These are phyloP conservation scores for Ophiostoma piceae DNA, from an alignment of 2,329 filamentous ascomycete genomes.

Conservation along the genomic window DNA sequence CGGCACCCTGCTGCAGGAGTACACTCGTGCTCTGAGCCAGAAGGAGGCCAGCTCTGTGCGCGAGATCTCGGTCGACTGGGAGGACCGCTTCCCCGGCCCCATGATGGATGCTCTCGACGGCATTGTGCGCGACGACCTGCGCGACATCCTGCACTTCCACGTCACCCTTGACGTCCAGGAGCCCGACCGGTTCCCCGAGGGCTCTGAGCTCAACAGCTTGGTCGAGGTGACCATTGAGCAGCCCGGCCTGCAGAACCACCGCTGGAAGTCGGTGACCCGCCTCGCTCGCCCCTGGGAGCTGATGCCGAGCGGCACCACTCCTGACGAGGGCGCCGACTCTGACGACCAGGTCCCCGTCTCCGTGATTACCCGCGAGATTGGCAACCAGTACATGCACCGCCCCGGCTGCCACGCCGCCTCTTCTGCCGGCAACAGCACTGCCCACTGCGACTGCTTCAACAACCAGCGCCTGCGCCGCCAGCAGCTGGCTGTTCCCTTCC, in stretches of 20 bases:
- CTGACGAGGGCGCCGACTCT: slow-evolving; percentile 22
- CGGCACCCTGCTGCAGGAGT: slow-evolving; percentile 52
- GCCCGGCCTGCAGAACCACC: slow-evolving; percentile 49
- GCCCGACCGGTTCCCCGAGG: slow-evolving; percentile 51
- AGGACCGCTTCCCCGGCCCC: slow-evolving; percentile 49
- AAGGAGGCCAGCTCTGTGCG: slow-evolving; percentile 52
- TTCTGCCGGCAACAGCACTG: slow-evolving; percentile 24
- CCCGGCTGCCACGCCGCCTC: slow-evolving; percentile 41
- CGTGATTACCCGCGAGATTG: slow-evolving; percentile 47
- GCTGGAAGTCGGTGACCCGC: slow-evolving; percentile 57
- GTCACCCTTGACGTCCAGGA: slow-evolving; percentile 55
- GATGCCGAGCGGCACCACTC: slow-evolving; percentile 27
- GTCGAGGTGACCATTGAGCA: slow-evolving; percentile 56
- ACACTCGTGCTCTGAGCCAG: slow-evolving; percentile 50
- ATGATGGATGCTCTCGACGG: slow-evolving; percentile 49
- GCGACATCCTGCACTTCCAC: slow-evolving; percentile 58
- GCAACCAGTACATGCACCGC: slow-evolving; percentile 46
- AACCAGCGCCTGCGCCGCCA: slow-evolving; percentile 39
- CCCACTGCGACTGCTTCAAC: slow-evolving; percentile 48
- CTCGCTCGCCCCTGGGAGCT: slow-evolving; percentile 54
- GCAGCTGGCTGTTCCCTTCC: slow-evolving; percentile 53
- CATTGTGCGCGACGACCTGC: slow-evolving; percentile 45
- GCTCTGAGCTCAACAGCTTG: slow-evolving; percentile 55
- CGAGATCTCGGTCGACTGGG: slow-evolving; percentile 52
- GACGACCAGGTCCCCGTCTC: slow-evolving; percentile 31